A percentile compares a stretch with the other conserved stretches of the same genome.
Conservation (phyloP, 225 moss, liverwort and hornwort species). For the Pseudoscleropodium purum region DNA sequence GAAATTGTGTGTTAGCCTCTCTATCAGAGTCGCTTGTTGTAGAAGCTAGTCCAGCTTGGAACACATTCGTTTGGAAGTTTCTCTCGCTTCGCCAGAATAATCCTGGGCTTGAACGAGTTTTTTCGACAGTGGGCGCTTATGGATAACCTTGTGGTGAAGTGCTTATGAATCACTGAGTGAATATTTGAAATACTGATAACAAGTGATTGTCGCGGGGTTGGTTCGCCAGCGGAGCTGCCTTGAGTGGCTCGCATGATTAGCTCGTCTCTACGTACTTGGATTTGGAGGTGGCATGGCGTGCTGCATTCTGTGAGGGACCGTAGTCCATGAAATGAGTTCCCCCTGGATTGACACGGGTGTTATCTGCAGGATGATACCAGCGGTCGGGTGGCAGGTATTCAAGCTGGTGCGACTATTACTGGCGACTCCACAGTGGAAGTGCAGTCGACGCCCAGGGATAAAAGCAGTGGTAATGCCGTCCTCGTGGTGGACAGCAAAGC, state of each 20-base stretch:
- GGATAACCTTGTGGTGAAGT: background rate
- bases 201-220: background rate
- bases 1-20: background rate
- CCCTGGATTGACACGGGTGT: background rate
- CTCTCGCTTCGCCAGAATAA: background rate
- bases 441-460: constrained; percentile 5
- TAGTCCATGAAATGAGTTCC: background rate
- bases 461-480: background rate
- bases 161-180: background rate
- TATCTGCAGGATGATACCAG: constrained; percentile 23
- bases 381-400: constrained; percentile 2
- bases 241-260: background rate
- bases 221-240: background rate
- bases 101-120: background rate
- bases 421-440: constrained; percentile 2
- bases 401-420: background rate
- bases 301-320: background rate
- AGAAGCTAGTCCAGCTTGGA: background rate
- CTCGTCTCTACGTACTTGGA: background rate
- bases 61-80: background rate
- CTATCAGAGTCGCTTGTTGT: background rate
- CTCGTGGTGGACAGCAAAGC: background rate
- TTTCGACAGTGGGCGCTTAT: background rate
- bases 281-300: background rate
- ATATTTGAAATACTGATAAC: background rate